Percentiles rank a stretch among this genome's conserved stretches.
These are phyloP conservation scores for Pichia paraexigua DNA, from an alignment of 805 yeast species.

Conservation along the genomic window DNA sequence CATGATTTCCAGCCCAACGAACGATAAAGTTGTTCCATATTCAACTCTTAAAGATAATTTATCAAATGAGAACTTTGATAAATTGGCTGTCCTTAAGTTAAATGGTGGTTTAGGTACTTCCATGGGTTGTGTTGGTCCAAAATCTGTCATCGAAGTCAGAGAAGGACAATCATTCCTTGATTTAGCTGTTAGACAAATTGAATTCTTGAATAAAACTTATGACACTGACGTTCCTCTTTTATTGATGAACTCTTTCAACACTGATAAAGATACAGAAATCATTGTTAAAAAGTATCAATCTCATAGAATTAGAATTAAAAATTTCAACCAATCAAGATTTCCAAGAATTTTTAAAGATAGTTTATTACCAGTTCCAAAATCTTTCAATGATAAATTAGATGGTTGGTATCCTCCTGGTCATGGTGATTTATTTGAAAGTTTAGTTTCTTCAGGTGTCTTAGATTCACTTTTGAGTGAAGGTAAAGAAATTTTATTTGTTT, in stretches of 20 bases:
- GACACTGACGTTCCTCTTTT: constrained; percentile 92
- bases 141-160: constrained; percentile 95
- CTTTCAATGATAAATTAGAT: constrained; percentile 63
- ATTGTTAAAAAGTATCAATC: constrained; percentile 95
- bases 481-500: constrained; percentile 88
- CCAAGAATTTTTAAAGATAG: constrained; percentile 96
- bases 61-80: constrained; percentile 44
- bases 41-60: constrained; percentile 36
- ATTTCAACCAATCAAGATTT: constrained; percentile 96
- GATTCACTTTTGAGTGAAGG: constrained; percentile 88
- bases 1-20: constrained; percentile 82
- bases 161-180: constrained; percentile 97
- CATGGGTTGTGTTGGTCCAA: constrained; percentile 99
- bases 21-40: constrained; percentile 85
- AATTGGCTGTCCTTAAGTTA: constrained; percentile 90
- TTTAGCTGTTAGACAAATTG: constrained; percentile 93
- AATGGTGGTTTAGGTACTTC: constrained; percentile 99
- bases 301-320: constrained; percentile 88
- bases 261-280: constrained; percentile 90
- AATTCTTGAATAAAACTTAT: constrained; percentile 81
- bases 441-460: constrained; percentile 84
- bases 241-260: constrained; percentile 97
- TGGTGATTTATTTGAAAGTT: constrained; percentile 91
- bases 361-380: constrained; percentile 86
- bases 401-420: constrained; percentile 99